phyloP scores from a whole-genome alignment of 176 grass and related monocot species.

The Aechmea fasciata region DNA sequence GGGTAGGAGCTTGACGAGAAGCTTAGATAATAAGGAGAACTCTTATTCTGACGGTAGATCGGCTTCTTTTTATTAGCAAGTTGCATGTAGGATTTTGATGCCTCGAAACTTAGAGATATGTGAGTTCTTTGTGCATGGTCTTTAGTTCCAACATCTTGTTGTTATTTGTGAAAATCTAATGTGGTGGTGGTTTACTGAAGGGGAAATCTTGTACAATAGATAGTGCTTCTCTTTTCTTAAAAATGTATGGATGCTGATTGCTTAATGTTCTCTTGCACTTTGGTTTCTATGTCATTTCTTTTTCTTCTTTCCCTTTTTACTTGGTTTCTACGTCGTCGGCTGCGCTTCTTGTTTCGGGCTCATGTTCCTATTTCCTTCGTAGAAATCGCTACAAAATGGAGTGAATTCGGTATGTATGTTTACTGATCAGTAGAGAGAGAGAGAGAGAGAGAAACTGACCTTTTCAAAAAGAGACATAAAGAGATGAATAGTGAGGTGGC shows the following conservation, averaged over 20 bases:
- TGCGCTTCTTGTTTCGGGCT: too few relatives aligned
- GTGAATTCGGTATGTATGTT: too few relatives aligned
- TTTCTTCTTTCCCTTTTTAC: too few relatives aligned
- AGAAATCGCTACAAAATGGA: too few relatives aligned
- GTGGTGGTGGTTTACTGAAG: background rate
- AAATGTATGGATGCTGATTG: background rate
- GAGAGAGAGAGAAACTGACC: too few relatives aligned
- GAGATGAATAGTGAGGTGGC: too few relatives aligned
- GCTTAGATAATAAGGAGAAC: constrained; percentile 74
- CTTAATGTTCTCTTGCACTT: background rate
- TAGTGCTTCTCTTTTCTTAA: background rate
- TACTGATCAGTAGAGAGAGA: too few relatives aligned
- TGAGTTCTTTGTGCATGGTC: background rate
- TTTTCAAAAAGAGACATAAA: too few relatives aligned
- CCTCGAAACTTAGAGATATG: background rate
- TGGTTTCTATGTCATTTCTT: background rate
- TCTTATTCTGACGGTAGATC: constrained; percentile 26
- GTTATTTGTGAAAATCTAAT: background rate
- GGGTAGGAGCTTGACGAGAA: constrained; percentile 37
- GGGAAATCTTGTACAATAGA: too few relatives aligned
- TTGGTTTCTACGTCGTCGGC: too few relatives aligned
- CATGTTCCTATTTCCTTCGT: too few relatives aligned
- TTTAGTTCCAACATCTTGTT: background rate
- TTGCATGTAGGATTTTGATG: background rate
- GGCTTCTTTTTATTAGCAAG: constrained; percentile 18